Percentiles rank a stretch among this genome's conserved stretches.
These are phyloP conservation scores for Cadophora sp. DNA, from an alignment of 2,329 filamentous ascomycete genomes.

Conservation along the genomic window DNA sequence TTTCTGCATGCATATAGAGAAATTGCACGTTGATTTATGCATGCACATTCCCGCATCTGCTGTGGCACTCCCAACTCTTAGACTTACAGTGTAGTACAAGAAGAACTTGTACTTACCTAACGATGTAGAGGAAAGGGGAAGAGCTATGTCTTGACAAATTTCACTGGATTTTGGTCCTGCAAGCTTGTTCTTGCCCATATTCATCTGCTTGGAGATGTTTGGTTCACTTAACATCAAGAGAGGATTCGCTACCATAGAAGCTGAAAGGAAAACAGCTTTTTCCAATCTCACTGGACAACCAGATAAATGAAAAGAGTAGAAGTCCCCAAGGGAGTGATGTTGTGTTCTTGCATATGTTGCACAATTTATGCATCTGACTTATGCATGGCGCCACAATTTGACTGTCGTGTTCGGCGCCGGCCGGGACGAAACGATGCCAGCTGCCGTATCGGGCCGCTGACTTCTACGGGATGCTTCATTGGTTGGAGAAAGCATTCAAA, in stretches of 20 bases:
- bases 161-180: not conserved
- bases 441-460: conserved; percentile 22
- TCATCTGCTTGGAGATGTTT: not conserved
- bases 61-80: conserved; percentile 8
- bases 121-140: not conserved
- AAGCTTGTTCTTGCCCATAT: not conserved
- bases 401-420: conserved; percentile 23
- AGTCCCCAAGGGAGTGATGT: conserved; percentile 7
- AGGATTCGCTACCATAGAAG: not conserved
- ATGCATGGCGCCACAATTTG: conserved; percentile 18
- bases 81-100: not conserved
- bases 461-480: conserved; percentile 11
- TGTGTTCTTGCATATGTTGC: conserved; percentile 13
- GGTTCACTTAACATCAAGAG: not conserved
- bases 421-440: conserved; percentile 15
- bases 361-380: conserved; percentile 22
- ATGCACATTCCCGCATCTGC: conserved; percentile 14
- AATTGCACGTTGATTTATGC: conserved; percentile 2
- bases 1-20: not conserved
- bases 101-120: not conserved
- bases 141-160: not conserved
- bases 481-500: not conserved
- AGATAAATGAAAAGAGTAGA: not conserved
- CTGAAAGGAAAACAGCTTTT: not conserved
- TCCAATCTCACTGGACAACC: not conserved